Evolutionary conservation across 441 rosid genomes (phyloP).

Genomic region (Populus hybrid): DNA sequence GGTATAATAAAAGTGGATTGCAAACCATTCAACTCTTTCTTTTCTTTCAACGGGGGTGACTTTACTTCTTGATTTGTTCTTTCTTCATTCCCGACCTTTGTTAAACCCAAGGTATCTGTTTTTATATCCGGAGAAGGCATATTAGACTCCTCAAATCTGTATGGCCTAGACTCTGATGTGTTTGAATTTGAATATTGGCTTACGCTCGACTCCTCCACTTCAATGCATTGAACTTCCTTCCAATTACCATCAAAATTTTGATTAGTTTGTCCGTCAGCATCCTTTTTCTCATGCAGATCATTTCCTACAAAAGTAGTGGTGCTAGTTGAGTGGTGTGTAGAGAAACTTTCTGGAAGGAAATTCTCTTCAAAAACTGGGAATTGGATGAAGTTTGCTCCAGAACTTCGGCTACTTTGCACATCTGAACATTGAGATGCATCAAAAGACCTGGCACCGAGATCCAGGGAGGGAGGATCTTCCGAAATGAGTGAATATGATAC

Average conservation of each 20-base stretch:
- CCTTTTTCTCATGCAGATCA: conserved; percentile 26
- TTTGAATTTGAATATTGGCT: conserved; percentile 26
- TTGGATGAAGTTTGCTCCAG: conserved; percentile 54
- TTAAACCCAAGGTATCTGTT: conserved; percentile 28
- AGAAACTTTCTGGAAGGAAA: conserved; percentile 35
- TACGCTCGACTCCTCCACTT: conserved; percentile 37
- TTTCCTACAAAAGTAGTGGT: conserved; percentile 30
- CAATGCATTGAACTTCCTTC: conserved; percentile 62
- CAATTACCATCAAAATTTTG: conserved; percentile 46
- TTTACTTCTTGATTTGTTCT: conserved; percentile 30
- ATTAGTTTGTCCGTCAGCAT: conserved; percentile 40
- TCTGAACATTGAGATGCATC: conserved; percentile 55
- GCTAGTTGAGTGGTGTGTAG: conserved; percentile 31
- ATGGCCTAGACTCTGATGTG: conserved; percentile 26
- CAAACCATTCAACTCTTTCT: conserved; percentile 23
- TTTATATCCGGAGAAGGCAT: conserved; percentile 32
- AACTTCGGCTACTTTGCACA: conserved; percentile 47
- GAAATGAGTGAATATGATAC: conserved; percentile 32
- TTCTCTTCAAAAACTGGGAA: conserved; percentile 51
- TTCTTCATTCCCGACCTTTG: conserved; percentile 38
- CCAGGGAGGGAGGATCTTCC: conserved; percentile 30
- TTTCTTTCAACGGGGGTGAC: conserved; percentile 28
- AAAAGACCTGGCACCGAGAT: conserved; percentile 35
- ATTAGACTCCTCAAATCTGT: conserved; percentile 25
- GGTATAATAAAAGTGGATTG: conserved; percentile 31